Evolutionary conservation across 768 basidiomycete species (phyloP), one percentile per base, ranked within the genome.

Genomic region (Boletus sp.): DNA sequence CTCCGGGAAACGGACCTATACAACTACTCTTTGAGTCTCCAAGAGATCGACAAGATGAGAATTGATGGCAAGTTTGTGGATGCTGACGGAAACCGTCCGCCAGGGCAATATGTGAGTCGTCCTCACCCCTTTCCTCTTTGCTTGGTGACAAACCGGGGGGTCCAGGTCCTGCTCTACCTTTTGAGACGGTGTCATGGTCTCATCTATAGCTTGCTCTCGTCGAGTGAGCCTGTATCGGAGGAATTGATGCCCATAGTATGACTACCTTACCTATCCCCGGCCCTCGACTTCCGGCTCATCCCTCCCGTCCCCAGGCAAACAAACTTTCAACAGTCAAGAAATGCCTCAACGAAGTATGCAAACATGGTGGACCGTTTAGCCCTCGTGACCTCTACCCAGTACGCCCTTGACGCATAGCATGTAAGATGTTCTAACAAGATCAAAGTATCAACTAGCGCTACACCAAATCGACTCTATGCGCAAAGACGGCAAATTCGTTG

Each of bases 21-120:
- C 80, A 98, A 93, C 72, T 98, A 96, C 72, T 91, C 92, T 21
- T 77, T 93, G 50, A 91, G 91, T 68, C 74, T 99, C 57, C 88
- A 94, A 65, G 95, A 98, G 71, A 95, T 99, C 38, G 97, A 99
- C 72, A 87, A 89, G 72, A 93, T 98, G 93, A 77, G 97, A 23
- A 83, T 98, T 7, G 93, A 98, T 58, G 97, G 97, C 53, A 96
- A 97, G 73, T 99, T 98, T 66, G 87, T 96, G 7, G 95, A 98
- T 65, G 79, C 88, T 0, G 94, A 98, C 38, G 97, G 95, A 3
- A 88, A 93, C 67, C 80, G 88, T 48, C 93, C 96, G 3, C 77
- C 87, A 51, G 96, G 97, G 10, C 97, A 99, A 87, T 97, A 92
- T 69, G 97, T 95, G 60, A 61, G 90, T 73, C 17, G 2, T 13